Conservation (phyloP, 2,329 filamentous ascomycete genomes). For the Monosporascus cannonballus region DNA sequence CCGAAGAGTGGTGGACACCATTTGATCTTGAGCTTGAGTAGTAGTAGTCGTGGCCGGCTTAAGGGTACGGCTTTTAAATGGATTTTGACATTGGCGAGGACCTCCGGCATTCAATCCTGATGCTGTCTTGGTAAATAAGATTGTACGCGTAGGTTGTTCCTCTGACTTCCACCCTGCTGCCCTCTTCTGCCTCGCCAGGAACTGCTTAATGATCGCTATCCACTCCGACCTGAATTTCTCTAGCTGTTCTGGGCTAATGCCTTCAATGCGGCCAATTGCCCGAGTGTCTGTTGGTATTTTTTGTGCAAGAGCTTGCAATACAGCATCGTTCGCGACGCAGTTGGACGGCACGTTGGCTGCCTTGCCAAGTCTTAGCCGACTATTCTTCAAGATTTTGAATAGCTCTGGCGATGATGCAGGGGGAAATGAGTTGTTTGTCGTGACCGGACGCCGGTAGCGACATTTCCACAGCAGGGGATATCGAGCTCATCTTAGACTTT, state of each 20-base stretch:
- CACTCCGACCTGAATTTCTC: background rate
- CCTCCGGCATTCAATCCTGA: background rate
- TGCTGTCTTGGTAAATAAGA: background rate
- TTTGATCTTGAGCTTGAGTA: background rate
- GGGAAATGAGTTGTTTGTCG: background rate
- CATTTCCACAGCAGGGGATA: no score
- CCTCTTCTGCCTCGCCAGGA: background rate
- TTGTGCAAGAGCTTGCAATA: background rate
- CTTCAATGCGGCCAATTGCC: background rate
- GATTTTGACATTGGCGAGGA: background rate
- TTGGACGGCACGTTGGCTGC: background rate
- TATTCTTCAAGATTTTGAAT: background rate
- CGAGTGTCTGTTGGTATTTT: background rate
- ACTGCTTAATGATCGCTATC: background rate
- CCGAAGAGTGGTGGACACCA: background rate
- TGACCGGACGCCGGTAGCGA: background rate
- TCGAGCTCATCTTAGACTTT: conserved; percentile 11
- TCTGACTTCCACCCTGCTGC: background rate
- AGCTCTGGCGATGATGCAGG: background rate
- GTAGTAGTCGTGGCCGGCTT: background rate
- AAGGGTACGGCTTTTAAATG: background rate
- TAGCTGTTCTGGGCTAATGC: background rate
- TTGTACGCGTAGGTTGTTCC: background rate
- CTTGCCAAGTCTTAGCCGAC: background rate
- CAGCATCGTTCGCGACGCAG: background rate